Base-by-base conservation (phyloP, 2,329 filamentous ascomycete species). In the Teratosphaeria zuluensis region DNA sequence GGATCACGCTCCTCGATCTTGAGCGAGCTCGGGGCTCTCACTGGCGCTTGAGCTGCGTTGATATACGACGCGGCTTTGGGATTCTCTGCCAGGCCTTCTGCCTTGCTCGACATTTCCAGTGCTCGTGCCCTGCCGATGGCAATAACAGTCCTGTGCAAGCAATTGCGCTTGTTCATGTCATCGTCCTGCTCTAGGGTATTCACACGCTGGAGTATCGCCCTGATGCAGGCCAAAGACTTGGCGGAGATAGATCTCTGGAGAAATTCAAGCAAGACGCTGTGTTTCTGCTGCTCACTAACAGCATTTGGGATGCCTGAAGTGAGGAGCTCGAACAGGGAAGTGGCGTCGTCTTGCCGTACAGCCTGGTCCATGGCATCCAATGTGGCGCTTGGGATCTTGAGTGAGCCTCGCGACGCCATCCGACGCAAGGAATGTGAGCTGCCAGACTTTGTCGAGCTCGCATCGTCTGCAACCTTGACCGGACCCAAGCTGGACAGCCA, bases 91-190 rank as follows among this genome's bases (percentile, higher is more conserved):
- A 61, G 55, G 7, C 65, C 65, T 51, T 69, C 68, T 0, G 64
- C 58, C 12, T 64, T 61, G 9, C 59, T 56, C 2, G 64, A 63
- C 33, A 61, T 61, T 38, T 79, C 78, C 8, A 80, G 80, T 14
- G 81, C 79, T 65, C 85, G 82, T 12, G 87, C 85, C 54, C 92
- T 85, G 19, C 92, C 92, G 66, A 96, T 95, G 21, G 92, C 87
- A 60, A 97, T 95, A 51, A 99, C 88, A 2, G 97, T 79, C 8
- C 94, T 86, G 72, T 99, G 94, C 54, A 99, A 84, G 71, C 90
- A 94, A 71, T 96, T 99, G 12, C 94, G 87, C 67, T 88, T 86
- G 74, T 97, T 96, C 70, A 99, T 90, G 69, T 97, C 94, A 65
- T 95, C 89, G 2, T 88, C 83, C 69, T 96, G 92, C 55, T 95